Evolutionary conservation across 2,329 filamentous ascomycete genomes (phyloP), one percentile per base, ranked within the genome.

Genomic region (Neophaeococcomyces mojaviensis): DNA sequence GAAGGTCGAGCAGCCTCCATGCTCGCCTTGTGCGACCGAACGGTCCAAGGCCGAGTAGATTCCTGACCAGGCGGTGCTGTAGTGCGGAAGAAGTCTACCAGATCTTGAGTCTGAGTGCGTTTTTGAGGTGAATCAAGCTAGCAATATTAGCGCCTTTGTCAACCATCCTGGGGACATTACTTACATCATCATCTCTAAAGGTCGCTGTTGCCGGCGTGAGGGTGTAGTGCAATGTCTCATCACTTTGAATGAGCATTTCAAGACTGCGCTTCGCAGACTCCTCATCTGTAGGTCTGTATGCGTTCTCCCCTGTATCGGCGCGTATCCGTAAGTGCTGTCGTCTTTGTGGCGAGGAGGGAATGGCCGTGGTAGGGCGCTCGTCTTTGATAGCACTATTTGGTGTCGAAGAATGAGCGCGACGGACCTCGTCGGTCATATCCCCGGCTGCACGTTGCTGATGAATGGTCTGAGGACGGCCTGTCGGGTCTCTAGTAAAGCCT

Each of bases 221-320:
- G 1, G 86, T 90, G 61, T 84, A 90, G 56, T 86, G 86, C 35
- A 90, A 81, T 1, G 86, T 90, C 60, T 88, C 79, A 56, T 88
- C 83, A 62, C 86, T 88, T 47, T 86, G 79, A 51, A 92, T 89
- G 41, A 90, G 71, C 55, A 88, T 77, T 59, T 92, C 86, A 58
- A 92, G 83, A 55, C 84, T 78, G 8, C 78, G 76, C 39, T 82
- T 77, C 48, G 82, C 77, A 37, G 78, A 77, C 5, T 58, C 58
- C 15, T 61, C 61, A 18, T 61, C 61, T 22, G 43, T 42, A 12
- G 39, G 46, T 19, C 45, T 28, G 30, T 12, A 20, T 33, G 22
- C 32, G 13, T 48, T 48, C 26, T 52, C 44, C 19, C 52, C 51
- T 15, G 45, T 35, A 16, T 52, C 51, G 35, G 55, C 47, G 12